Evolutionary conservation across 2,329 filamentous ascomycete genomes (phyloP), one percentile per base, ranked within the genome.

Genomic region (Pseudogymnoascus sp.): DNA sequence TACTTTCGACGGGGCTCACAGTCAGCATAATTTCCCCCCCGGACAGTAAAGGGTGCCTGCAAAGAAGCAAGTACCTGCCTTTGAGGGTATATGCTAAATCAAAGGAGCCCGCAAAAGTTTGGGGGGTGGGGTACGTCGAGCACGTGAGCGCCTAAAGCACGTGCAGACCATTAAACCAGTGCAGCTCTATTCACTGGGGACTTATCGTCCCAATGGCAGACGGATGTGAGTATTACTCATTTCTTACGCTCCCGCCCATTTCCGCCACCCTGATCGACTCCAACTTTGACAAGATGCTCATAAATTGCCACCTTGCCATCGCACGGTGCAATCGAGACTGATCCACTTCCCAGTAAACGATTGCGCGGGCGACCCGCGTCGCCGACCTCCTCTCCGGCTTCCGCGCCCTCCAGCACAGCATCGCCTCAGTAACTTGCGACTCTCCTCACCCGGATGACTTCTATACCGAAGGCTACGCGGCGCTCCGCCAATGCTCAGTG

Each of bases 311-410:
- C 26, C 44, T 53, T 61, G 33, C 33, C 40, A 44, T 38, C 59
- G 59, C 60, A 42, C 62, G 31, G 42, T 5, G 37, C 24, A 11
- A 50, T 63, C 11, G 50, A 56, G 7, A 44, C 65, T 69, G 63
- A 69, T 53, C 42, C 19, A 42, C 47, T 6, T n/a, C 21, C 64
- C 68, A 88, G 85, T 85, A 64, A 87, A 88, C 75, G 79, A 83
- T 53, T n/a, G 83, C 78, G 72, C 80, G 85, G 68, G 81, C 79
- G 68, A 78, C 76, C 62, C 82, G 85, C 67, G 85, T 87, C 70
- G 84, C 82, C 72, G 81, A 87, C 68, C 74, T 87, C 59, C 80
- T 87, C 42, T 76, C 79, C 66, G 85, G 87, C 72, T 87, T 88
- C 73, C 81, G 80, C 66, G 81, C 76, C 47, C 77, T 87, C 26